Evolutionary conservation across 176 grass and related monocot genomes (phyloP), one percentile per base, ranked within the genome.

Genomic region (Oryza glumipatula): DNA sequence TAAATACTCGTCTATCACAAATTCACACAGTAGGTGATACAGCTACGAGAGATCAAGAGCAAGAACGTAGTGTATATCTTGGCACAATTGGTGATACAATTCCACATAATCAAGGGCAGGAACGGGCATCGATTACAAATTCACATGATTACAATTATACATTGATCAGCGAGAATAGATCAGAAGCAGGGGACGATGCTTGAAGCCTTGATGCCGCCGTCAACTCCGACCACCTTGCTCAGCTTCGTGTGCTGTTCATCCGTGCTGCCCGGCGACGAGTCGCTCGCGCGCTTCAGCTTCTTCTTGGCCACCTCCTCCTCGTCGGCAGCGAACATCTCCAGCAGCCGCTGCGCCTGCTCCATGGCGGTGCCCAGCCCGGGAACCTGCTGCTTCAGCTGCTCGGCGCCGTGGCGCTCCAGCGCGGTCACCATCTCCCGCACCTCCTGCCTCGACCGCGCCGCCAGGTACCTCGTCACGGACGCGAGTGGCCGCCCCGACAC

Each of bases 301-400:
- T 81, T 81, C 70, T 38, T 80, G 61, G 21, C 74, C 5, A 22
- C n/a, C 11, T 56, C 77, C 61, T 75, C 64, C 3, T 26, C 70
- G 13, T 87, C 85, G 16, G 70, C 17, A 11, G 71, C 85, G 0
- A 23, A 71, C 85, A 87, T 87, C 17, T 81, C 78, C 22, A 87
- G 72, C 46, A 87, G 85, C 13, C 66, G 85, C 9, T 56, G 22
- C 78, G n/a, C 85, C 11, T 68, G 72, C 78, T 87, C 77, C 85
- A 80, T 14, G n/a, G 36, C 7, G 5, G 61, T 52, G 70, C 46
- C 76, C 13, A 80, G 68, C n/a, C 28, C 84, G 0, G 68, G 84
- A 58, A 80, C 26, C n/a, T n/a, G n/a, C 4, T n/a, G n/a, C n/a
- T 28, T 48, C 43, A 86, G 41, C 9, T 67, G 21, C 68, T 9